Percentiles rank a stretch among this genome's conserved stretches.
phyloP scores from a whole-genome alignment of 495 filamentous ascomycete genomes.

The Neurospora sp. region DNA sequence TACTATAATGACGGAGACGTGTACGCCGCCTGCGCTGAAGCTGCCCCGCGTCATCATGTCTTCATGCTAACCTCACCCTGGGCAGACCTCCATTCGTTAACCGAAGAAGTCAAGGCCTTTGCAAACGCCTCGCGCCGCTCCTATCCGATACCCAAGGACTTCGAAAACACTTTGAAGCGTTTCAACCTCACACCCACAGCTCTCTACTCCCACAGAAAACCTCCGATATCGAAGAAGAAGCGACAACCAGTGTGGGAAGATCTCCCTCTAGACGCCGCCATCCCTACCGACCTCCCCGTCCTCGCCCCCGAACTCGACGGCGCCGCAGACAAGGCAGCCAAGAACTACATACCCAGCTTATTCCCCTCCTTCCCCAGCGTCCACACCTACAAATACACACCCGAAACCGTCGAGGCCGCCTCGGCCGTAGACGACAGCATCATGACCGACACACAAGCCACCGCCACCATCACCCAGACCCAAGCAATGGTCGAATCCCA shows the following conservation, averaged over 20 bases:
- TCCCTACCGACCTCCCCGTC: conserved; percentile 27
- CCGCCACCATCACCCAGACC: neutral
- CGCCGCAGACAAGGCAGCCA: conserved; percentile 28
- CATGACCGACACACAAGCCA: neutral
- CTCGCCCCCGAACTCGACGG: conserved; percentile 33
- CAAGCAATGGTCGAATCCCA: neutral
- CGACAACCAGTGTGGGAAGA: conserved; percentile 21
- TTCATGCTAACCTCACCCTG: conserved; percentile 5
- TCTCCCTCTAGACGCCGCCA: conserved; percentile 17
- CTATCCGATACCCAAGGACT: conserved; percentile 28
- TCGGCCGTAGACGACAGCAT: conserved; percentile 14
- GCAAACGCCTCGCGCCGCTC: conserved; percentile 29
- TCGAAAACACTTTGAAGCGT: conserved; percentile 24
- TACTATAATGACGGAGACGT: conserved; percentile 25
- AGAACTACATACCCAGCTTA: conserved; percentile 30
- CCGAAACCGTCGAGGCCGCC: conserved; percentile 19
- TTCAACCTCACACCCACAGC: conserved; percentile 25
- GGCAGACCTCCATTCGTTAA: conserved; percentile 25
- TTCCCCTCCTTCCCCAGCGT: conserved; percentile 37
- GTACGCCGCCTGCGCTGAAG: conserved; percentile 12
- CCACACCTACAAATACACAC: conserved; percentile 37
- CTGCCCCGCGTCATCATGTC: neutral
- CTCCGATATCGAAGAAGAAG: conserved; percentile 23
- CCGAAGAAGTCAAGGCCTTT: conserved; percentile 19
- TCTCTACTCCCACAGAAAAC: conserved; percentile 31